Percentiles rank a stretch among this genome's conserved stretches.
These are phyloP conservation scores for Pseudogymnoascus sp. DNA, from an alignment of 2,329 filamentous ascomycete species.

Conservation along the genomic window DNA sequence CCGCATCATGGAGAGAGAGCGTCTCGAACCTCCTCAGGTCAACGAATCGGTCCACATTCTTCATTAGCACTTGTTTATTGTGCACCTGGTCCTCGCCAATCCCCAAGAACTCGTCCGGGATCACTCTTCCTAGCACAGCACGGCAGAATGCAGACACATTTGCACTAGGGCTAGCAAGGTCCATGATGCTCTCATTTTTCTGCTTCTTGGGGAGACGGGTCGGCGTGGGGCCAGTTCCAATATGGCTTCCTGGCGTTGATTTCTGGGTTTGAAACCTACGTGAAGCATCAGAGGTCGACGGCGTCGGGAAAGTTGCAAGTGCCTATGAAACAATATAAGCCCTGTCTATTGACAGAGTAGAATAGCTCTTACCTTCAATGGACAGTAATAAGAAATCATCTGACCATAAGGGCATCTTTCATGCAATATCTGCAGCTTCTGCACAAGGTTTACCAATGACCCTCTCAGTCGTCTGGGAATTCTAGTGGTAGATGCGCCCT, in stretches of 20 bases:
- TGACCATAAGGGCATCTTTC: conserved; percentile 69
- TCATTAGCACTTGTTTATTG: conserved; percentile 57
- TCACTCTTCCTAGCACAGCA: conserved; percentile 60
- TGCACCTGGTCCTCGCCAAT: conserved; percentile 39
- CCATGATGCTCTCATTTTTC: conserved; percentile 42
- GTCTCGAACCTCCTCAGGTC: conserved; percentile 72
- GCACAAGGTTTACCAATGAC: conserved; percentile 48
- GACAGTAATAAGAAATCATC: conserved; percentile 75
- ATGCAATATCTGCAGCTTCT: conserved; percentile 63
- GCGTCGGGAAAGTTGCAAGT: neutral
- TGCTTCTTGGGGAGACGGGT: conserved; percentile 20
- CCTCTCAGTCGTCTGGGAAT: conserved; percentile 65
- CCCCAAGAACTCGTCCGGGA: conserved; percentile 73
- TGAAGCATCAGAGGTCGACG: neutral
- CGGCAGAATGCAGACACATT: conserved; percentile 82
- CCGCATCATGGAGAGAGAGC: conserved; percentile 68
- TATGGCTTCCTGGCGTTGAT: conserved; percentile 12
- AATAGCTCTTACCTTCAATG: conserved; percentile 34
- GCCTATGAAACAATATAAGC: neutral
- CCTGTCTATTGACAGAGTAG: neutral
- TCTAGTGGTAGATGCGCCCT: conserved; percentile 21
- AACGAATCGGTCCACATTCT: conserved; percentile 70
- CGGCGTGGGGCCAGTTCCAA: conserved; percentile 9
- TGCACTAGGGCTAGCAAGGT: conserved; percentile 57
- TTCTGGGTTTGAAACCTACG: conserved; percentile 2